These are phyloP conservation scores for Flueggea neowawraea DNA, from an alignment of 441 rosid species.

Conservation along the genomic window DNA sequence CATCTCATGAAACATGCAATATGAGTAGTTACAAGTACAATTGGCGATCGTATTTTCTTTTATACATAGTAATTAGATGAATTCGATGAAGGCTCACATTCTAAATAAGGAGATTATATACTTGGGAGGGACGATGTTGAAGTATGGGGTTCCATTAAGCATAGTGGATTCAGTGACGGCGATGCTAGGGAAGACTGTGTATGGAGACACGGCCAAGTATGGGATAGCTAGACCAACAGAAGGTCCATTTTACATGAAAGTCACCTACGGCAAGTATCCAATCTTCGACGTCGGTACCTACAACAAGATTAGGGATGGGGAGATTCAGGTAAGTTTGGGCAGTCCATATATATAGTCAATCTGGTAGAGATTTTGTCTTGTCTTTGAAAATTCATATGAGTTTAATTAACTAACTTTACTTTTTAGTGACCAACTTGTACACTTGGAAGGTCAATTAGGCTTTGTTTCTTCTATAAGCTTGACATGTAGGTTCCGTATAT, in stretches of 20 bases:
- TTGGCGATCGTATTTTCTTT: no score
- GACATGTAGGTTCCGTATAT: no score
- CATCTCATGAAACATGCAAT: no score
- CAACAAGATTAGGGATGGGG: constrained; percentile 23
- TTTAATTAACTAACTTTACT: no score
- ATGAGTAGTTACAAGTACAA: no score
- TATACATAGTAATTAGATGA: constrained; percentile 1
- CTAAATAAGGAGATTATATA: no score
- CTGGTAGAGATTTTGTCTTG: no score
- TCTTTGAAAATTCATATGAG: no score
- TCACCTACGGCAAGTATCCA: constrained; percentile 37
- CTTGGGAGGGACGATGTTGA: constrained; percentile 36
- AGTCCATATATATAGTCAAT: no score
- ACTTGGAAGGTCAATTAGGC: no score
- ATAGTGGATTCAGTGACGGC: constrained; percentile 38
- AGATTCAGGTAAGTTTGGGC: constrained; percentile 16
- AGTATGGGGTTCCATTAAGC: constrained; percentile 21
- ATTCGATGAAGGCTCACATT: constrained; percentile 31
- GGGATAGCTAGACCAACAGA: constrained; percentile 38
- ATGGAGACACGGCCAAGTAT: constrained; percentile 32
- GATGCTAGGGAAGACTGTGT: constrained; percentile 23
- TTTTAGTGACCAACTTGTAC: no score
- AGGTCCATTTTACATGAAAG: constrained; percentile 45
- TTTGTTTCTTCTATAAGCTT: no score
- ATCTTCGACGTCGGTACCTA: constrained; percentile 52